A percentile compares a stretch with the other conserved stretches of the same genome.
Conservation (phyloP, 2,329 filamentous ascomycete genomes). For the Scopulariopsis brevicaulis region DNA sequence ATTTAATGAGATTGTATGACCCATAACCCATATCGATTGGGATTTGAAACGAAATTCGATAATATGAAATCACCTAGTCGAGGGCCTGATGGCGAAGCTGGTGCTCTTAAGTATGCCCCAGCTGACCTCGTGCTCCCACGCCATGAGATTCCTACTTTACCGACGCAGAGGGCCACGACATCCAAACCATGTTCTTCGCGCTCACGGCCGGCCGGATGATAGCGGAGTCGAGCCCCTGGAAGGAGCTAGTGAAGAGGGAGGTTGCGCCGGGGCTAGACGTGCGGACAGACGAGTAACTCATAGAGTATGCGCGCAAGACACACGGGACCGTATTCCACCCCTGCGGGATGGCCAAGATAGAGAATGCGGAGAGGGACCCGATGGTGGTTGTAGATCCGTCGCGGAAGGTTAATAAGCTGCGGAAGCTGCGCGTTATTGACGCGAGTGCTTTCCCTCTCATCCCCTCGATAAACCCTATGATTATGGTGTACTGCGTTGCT, state of each 20-base stretch:
- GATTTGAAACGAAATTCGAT: too few species aligned
- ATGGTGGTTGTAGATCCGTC: conserved; percentile 21
- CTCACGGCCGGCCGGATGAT: conserved; percentile 56
- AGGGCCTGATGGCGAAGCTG: too few species aligned
- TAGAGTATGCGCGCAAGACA: conserved; percentile 58
- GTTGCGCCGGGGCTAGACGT: conserved; percentile 56
- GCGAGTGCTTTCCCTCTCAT: conserved; percentile 12
- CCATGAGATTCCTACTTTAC: too few species aligned
- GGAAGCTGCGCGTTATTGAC: conserved; percentile 17
- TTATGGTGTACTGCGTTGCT: conserved; percentile 41
- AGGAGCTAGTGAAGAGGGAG: conserved; percentile 62
- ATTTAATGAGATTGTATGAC: too few species aligned
- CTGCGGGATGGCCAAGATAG: conserved; percentile 73
- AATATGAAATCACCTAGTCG: too few species aligned
- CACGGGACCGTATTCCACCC: conserved; percentile 77
- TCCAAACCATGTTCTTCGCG: conserved; percentile 58
- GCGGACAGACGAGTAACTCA: conserved; percentile 59
- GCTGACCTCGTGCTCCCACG: too few species aligned
- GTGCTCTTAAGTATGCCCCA: too few species aligned
- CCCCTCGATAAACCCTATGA: conserved; percentile 23
- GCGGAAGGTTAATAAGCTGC: conserved; percentile 19
- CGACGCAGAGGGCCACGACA: conserved; percentile 64
- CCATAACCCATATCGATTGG: too few species aligned
- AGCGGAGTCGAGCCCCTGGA: conserved; percentile 57
- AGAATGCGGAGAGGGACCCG: conserved; percentile 28